Percentiles rank a stretch among this genome's conserved stretches.
phyloP scores from a whole-genome alignment of 2,329 filamentous ascomycete genomes.

The Phaeophleospora eucalypticola region DNA sequence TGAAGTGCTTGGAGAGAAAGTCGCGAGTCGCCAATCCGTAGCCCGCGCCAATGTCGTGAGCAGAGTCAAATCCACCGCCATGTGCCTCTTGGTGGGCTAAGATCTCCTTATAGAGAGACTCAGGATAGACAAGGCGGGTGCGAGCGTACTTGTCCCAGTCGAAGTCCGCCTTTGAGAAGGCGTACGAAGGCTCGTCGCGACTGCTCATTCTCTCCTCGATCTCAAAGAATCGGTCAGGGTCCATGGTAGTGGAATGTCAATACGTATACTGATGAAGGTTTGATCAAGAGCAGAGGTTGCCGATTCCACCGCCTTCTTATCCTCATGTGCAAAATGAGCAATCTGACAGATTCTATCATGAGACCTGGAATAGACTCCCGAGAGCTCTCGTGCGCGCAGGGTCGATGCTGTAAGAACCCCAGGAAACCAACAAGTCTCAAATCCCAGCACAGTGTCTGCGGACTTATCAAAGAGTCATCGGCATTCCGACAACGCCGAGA shows the following conservation, averaged over 20 bases:
- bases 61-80: background rate
- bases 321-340: too few species aligned
- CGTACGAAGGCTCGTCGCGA: background rate
- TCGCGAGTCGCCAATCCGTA: background rate
- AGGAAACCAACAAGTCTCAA: too few species aligned
- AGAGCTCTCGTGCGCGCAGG: too few species aligned
- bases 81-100: background rate
- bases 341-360: too few species aligned
- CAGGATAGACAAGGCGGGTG: background rate
- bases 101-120: background rate
- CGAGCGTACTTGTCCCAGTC: background rate
- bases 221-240: background rate
- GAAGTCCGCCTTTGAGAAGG: background rate
- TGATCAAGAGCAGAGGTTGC: background rate
- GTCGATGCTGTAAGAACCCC: too few species aligned
- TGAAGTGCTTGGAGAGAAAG: slow-evolving; percentile 1
- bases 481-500: too few species aligned
- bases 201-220: background rate
- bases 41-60: background rate
- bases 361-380: too few species aligned
- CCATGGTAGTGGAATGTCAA: background rate
- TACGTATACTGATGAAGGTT: background rate
- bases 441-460: too few species aligned
- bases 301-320: too few species aligned
- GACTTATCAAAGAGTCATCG: too few species aligned